Evolutionary conservation across 805 yeast species (phyloP), one percentile per base, ranked within the genome.

Genomic region (Saccharomycopsis javanensis): DNA sequence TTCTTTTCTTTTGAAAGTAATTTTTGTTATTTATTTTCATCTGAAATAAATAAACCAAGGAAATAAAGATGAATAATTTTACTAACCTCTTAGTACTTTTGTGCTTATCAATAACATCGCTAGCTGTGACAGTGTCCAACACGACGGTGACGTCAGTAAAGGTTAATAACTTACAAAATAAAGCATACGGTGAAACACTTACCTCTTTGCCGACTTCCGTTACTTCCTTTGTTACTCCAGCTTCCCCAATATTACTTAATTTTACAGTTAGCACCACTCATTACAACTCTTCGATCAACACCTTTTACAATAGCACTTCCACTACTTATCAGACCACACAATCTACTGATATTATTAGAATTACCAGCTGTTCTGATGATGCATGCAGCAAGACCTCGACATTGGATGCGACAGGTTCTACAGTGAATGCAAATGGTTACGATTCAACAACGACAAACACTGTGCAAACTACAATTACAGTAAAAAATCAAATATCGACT

Each of bases 301-400:
- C 48, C 7, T 42, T 18, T 13, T 42, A 20, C 48, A 42, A 23
- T 2, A 20, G 28, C 11, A 42, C 48, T 42, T 42, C 48, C 5
- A 42, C 48, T 42, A 28, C 48, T 20, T 42, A 42, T 16, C 20
- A 30, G 8, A 48, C 53, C 5, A 27, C 10, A 20, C 10, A 30
- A n/a, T 50, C 57, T 10, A 69, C 73, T 57, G 69, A 69, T 46
- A 60, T 68, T 52, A 57, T 71, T 42, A 62, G 67, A 23, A 50
- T 64, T 50, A 66, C 68, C 15, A 61, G 66, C 35, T 66, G 69
- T 57, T 48, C 61, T 23, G 50, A 63, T 27, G 51, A 63, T 51
- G 57, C 30, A 15, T 67, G 69, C 60, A 18, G 60, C 33, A 62
- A 68, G 15, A 59, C 55, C 6, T 13, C 38, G 7, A 28, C 56